Percentiles rank a stretch among this genome's conserved stretches.
Conservation (phyloP, 2,329 filamentous ascomycete species). For the Ophiognomonia clavigignenti-juglandacearum region DNA sequence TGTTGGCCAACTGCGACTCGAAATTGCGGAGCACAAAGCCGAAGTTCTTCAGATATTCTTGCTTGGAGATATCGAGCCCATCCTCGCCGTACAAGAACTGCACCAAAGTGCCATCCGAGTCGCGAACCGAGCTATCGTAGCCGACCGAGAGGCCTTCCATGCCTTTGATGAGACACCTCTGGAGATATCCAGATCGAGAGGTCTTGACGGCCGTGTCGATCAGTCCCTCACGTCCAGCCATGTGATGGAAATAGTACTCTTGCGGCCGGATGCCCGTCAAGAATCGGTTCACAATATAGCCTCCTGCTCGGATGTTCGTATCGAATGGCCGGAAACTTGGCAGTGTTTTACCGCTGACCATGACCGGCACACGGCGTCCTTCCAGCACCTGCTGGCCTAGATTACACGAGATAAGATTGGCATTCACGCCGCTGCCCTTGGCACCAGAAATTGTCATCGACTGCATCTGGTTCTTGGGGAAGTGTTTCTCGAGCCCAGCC, state of each 20-base stretch:
- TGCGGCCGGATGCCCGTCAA: slow-evolving; percentile 96
- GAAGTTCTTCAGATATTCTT: slow-evolving; percentile 86
- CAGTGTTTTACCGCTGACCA: slow-evolving; percentile 95
- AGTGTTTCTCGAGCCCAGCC: slow-evolving; percentile 77
- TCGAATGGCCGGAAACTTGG: slow-evolving; percentile 94
- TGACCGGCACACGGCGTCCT: slow-evolving; percentile 87
- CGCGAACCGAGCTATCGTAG: slow-evolving; percentile 91
- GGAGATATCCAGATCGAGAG: slow-evolving; percentile 91
- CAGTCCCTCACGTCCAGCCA: slow-evolving; percentile 96
- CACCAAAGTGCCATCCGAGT: slow-evolving; percentile 86
- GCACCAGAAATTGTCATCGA: slow-evolving; percentile 96
- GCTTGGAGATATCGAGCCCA: slow-evolving; percentile 88
- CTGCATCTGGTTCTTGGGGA: slow-evolving; percentile 98
- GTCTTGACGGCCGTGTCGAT: slow-evolving; percentile 99
- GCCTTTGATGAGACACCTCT: slow-evolving; percentile 95
- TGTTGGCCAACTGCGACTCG: slow-evolving; percentile 69
- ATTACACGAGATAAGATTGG: slow-evolving; percentile 96
- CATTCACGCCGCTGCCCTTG: slow-evolving; percentile 89
- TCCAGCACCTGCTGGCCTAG: slow-evolving; percentile 95
- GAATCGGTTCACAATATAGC: slow-evolving; percentile 93
- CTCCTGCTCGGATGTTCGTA: slow-evolving; percentile 81
- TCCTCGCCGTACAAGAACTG: slow-evolving; percentile 98
- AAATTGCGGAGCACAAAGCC: slow-evolving; percentile 86
- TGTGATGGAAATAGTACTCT: slow-evolving; percentile 99
- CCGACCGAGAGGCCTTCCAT: slow-evolving; percentile 92